Percentiles rank a stretch among this genome's conserved stretches.
These are phyloP conservation scores for Ophiostoma sp. DNA, from an alignment of 2,329 filamentous ascomycete species.

Conservation along the genomic window DNA sequence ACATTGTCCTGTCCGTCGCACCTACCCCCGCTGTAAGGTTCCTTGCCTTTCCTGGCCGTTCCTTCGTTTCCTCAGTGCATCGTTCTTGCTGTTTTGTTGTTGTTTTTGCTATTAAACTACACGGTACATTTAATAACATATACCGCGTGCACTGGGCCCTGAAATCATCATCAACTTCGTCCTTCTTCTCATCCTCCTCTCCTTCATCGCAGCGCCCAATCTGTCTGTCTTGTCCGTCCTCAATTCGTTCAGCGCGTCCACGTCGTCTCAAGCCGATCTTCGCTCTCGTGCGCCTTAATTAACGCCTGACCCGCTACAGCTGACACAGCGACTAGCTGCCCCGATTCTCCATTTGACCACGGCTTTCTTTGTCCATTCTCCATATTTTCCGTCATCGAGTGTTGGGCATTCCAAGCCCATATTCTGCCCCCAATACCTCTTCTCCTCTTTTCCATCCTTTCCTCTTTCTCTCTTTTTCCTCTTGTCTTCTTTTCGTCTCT, in stretches of 20 bases:
- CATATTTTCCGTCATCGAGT: constrained; percentile 14
- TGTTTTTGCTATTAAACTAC: neutral
- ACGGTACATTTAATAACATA: too few relatives aligned
- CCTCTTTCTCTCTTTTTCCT: constrained; percentile 10
- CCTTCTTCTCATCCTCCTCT: neutral
- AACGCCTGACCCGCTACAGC: neutral
- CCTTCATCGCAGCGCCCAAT: neutral
- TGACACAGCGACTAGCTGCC: neutral
- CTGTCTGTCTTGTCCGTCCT: too few relatives aligned
- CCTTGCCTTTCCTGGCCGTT: neutral
- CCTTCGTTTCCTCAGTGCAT: neutral
- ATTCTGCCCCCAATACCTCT: constrained; percentile 15
- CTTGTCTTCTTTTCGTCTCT: neutral
- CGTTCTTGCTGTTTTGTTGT: neutral
- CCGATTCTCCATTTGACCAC: neutral
- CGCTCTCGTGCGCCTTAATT: neutral
- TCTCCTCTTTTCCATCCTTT: constrained; percentile 14
- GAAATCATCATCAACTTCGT: neutral
- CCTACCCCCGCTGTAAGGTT: neutral
- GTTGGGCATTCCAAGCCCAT: neutral
- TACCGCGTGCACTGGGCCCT: neutral
- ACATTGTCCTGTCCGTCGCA: neutral
- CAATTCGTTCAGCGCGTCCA: neutral
- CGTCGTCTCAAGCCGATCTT: neutral
- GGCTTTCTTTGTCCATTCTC: neutral